Percentiles rank a stretch among this genome's conserved stretches.
phyloP scores from a whole-genome alignment of 257 asterid genomes.

The Ajuga chamaepitys region DNA sequence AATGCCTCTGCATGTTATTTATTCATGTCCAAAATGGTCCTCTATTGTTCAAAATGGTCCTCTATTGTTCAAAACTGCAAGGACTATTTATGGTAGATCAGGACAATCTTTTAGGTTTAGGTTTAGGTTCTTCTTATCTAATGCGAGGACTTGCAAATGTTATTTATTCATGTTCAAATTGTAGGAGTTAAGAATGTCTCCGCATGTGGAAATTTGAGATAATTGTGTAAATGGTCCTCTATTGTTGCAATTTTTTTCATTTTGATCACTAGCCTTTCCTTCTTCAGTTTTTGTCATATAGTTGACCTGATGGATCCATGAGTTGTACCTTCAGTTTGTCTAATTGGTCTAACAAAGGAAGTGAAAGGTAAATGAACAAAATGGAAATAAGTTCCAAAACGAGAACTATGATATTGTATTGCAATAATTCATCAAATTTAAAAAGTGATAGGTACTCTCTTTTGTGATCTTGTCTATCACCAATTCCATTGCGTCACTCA shows the following conservation, averaged over 20 bases:
- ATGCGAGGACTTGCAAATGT: background rate
- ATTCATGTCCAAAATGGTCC: too few relatives aligned
- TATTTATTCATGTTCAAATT: background rate
- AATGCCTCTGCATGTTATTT: too few relatives aligned
- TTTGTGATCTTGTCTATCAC: background rate
- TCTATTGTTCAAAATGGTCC: too few relatives aligned
- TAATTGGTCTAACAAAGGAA: too few relatives aligned
- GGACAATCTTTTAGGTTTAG: background rate
- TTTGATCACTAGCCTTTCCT: too few relatives aligned
- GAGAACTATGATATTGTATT: background rate
- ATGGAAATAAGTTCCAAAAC: background rate
- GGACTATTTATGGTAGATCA: background rate
- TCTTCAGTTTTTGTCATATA: too few relatives aligned
- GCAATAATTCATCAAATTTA: background rate
- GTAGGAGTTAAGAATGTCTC: background rate
- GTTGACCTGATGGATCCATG: too few relatives aligned
- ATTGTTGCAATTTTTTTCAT: too few relatives aligned
- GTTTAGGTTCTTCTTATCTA: background rate
- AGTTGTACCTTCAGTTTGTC: too few relatives aligned
- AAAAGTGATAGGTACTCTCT: background rate
- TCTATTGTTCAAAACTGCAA: too few relatives aligned
- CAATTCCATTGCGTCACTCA: too few relatives aligned
- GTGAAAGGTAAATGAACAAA: too few relatives aligned
- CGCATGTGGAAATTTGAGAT: background rate
- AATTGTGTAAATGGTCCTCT: background rate